Evolutionary conservation across 139 green algal species (phyloP), one percentile per base, ranked within the genome.

Genomic region (Chlamydomonas asymmetrica): DNA sequence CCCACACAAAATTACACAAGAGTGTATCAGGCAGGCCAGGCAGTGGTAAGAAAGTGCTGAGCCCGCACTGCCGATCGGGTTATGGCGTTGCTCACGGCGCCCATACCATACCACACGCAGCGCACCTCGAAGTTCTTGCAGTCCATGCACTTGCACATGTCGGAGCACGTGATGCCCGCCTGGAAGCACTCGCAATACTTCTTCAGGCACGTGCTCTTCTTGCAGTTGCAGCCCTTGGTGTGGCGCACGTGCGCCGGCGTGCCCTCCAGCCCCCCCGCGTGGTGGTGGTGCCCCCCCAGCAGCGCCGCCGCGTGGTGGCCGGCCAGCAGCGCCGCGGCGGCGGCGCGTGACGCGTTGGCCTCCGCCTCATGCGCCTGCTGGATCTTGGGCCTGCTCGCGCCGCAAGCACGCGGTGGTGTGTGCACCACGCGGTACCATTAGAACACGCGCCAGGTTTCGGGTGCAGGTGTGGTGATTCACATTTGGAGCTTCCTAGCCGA

Each of bases 121-220:
- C 23, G 6, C 35, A 87, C 92, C 62, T 96, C 89, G 62, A 81
- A 95, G 78, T 97, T 97, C 65, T 94, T 93, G 89, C 92, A 97
- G 64, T 96, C 92, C 3, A 91, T 78, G 82, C 92, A 97, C 79
- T 93, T 94, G 90, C 92, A 97, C 73, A 89, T 92, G 40, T 94
- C 90, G 18, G 83, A 89, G 86, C 92, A 97, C 63, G 87, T 86
- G 43, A 96, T 93, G 78, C 80, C 80, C 18, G 86, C 86, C 68
- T 98, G 92, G 83, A 94, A 99, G 91, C 95, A 99, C 81, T 99
- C 95, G 84, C 95, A 99, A 88, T 99, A 99, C 87, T 98, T 98
- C 78, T 99, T 99, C 29, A 92, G 86, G 88, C 95, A 99, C 56
- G 48, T 68, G 41, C 72, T 89, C 85, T 96, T 97, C 80, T 95